These are phyloP conservation scores for Paecilomyces sp. DNA, from an alignment of 2,329 filamentous ascomycete species.

Conservation along the genomic window DNA sequence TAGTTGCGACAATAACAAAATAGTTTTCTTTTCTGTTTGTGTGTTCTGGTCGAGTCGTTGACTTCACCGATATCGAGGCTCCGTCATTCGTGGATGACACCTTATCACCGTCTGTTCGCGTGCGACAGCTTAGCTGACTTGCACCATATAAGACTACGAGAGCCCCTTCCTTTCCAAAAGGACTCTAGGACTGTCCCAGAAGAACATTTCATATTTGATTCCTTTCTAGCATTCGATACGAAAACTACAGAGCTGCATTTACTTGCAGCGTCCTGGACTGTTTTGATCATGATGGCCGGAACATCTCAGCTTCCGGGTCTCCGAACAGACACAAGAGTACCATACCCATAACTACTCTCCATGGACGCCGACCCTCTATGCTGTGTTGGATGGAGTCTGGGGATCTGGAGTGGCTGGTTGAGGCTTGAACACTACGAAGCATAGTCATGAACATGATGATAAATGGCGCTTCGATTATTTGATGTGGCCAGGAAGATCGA, in stretches of 20 bases:
- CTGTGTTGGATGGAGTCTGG: no score
- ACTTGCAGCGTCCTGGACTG: background rate
- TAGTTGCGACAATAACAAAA: background rate
- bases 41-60: background rate
- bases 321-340: background rate
- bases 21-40: background rate
- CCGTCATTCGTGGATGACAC: background rate
- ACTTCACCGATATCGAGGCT: background rate
- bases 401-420: background rate
- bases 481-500: background rate
- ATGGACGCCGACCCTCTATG: no score
- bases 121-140: background rate
- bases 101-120: background rate
- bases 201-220: background rate
- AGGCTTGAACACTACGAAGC: background rate
- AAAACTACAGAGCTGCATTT: background rate
- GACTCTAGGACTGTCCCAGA: background rate
- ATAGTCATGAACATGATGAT: background rate
- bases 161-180: background rate
- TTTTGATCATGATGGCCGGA: background rate
- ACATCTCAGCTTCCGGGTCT: background rate
- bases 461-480: background rate
- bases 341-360: no score
- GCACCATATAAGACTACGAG: background rate
- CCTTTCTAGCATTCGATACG: background rate